Evolutionary conservation across 2,329 filamentous ascomycete species (phyloP), one percentile per base, ranked within the genome.

Genomic region (Rhytidhysteron rufulum): DNA sequence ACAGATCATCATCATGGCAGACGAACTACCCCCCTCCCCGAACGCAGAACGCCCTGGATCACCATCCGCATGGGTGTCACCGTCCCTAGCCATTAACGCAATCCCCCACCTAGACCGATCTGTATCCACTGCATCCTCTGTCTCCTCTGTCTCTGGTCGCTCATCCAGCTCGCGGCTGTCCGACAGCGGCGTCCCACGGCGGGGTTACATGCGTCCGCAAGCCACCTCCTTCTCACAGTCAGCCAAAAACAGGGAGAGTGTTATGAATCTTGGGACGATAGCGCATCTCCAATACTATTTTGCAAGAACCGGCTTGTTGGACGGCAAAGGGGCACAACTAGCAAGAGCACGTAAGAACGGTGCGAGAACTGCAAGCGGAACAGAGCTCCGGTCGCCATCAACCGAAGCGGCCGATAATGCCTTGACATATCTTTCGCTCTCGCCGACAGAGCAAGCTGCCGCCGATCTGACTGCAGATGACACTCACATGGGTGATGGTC

Each of bases 241-340:
- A 41, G 93, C 93, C 34, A 83, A 82, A 60, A 88, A 88, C 37
- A 79, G 93, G 48, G 91, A 98, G 65, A 96, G 90, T 61, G 93
- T 98, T 50, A 85, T 97, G 80, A 95, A 88, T 59, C 70, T 98
- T 47, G 93, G 93, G 40, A 96, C 90, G 66, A 98, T 98, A 55
- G 88, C 90, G 41, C 93, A 98, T 70, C 73, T 98, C 58, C 93
- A 98, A 67, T 95, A 97, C 69, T 98, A 97, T 69, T 98, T 98
- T 70, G 91, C 93, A 25, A 78, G 93, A 44, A 98, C 93, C 1
- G 93, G 93, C 5, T 70, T 98, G 48, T 71, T 98, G 37, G 93
- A 98, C 59, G 89, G 91, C 41, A 96, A 96, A 63, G 91, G 90
- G 25, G 93, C 82, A 39, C 86, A 94, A 63, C 71, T 94, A 43